These are phyloP conservation scores for Colletotrichum higginsianum DNA, from an alignment of 2,329 filamentous ascomycete genomes.

Conservation along the genomic window DNA sequence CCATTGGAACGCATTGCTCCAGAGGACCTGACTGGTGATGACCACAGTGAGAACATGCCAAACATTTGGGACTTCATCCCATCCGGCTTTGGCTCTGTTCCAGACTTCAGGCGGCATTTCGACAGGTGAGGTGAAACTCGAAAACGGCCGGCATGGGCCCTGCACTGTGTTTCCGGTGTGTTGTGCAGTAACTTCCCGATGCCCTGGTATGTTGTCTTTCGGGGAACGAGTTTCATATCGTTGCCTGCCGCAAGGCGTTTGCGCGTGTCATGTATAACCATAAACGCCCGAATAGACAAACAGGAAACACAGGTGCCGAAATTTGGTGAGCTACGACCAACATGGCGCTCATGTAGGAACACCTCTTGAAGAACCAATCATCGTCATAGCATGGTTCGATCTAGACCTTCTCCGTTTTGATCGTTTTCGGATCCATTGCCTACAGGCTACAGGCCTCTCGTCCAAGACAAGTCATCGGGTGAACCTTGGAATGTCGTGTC, in stretches of 20 bases:
- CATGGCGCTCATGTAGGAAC: too few species aligned
- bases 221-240: neutral
- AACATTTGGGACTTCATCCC: constrained; percentile 23
- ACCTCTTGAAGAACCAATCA: too few species aligned
- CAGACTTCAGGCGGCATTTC: constrained; percentile 4
- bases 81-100: neutral
- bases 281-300: too few species aligned
- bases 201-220: neutral
- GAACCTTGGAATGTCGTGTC: too few species aligned
- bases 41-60: neutral
- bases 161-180: neutral
- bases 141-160: neutral
- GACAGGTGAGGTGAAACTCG: neutral
- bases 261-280: neutral
- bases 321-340: too few species aligned
- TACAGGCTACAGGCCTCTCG: too few species aligned
- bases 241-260: neutral
- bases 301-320: too few species aligned
- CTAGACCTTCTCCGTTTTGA: too few species aligned
- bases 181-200: neutral
- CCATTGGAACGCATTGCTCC: too few species aligned
- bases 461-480: too few species aligned
- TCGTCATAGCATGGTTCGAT: too few species aligned
- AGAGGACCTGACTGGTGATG: neutral
- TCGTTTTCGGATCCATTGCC: too few species aligned